Percentiles rank a stretch among this genome's conserved stretches.
Evolutionary conservation across 2,329 filamentous ascomycete genomes (phyloP).

Genomic region (Fusarium graminum): DNA sequence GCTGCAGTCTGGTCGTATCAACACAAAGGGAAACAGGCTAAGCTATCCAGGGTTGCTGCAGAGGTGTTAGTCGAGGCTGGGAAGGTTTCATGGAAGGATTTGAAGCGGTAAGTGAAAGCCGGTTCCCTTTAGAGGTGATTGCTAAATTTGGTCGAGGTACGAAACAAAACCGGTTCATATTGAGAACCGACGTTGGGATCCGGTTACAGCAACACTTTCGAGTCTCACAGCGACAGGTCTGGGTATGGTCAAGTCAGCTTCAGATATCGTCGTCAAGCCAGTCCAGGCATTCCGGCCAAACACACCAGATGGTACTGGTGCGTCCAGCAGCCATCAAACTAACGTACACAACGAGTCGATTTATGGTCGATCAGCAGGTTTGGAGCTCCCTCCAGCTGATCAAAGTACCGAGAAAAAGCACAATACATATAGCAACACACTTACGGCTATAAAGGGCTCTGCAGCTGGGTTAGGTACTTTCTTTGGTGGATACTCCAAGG

Average conservation of each 20-base stretch:
- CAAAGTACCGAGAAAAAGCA: neutral
- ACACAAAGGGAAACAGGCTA: constrained; percentile 14
- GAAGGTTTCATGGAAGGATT: constrained; percentile 29
- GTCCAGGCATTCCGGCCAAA: constrained; percentile 7
- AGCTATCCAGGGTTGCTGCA: constrained; percentile 32
- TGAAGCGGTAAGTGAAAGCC: constrained; percentile 11
- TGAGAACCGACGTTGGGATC: constrained; percentile 38
- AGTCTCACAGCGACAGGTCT: constrained; percentile 19
- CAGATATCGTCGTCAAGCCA: constrained; percentile 29
- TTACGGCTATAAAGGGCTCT: constrained; percentile 22
- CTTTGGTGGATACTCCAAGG: constrained; percentile 37
- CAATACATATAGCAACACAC: constrained; percentile 7
- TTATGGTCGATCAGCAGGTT: neutral
- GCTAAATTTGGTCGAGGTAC: neutral
- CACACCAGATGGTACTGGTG: neutral
- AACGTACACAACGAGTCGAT: too few relatives aligned
- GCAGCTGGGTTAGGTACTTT: constrained; percentile 28
- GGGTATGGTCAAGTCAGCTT: constrained; percentile 21
- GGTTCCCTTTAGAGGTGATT: accelerated
- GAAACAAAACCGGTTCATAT: constrained; percentile 24
- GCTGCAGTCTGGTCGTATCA: constrained; percentile 30
- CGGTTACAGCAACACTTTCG: constrained; percentile 25
- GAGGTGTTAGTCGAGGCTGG: constrained; percentile 23
- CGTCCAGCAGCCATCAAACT: accelerated
- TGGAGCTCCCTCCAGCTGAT: neutral